Conservation (phyloP, 768 basidiomycete species). For the Phallus indusiatus region DNA sequence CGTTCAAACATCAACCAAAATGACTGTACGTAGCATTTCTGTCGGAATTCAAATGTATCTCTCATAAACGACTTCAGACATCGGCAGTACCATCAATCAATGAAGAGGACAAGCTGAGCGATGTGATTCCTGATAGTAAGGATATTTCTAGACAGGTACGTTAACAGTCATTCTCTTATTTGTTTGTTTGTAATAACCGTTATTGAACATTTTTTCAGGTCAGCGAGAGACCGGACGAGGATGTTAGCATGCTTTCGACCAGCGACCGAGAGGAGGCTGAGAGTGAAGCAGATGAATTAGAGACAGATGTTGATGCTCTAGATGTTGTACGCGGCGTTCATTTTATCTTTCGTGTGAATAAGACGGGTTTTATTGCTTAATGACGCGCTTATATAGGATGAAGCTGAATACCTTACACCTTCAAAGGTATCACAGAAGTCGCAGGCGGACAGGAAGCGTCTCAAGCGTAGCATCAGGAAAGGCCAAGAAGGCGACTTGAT, state of each 20-base stretch:
- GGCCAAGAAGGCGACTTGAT: slow-evolving; percentile 62
- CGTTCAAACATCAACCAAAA: background rate
- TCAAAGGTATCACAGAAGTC: slow-evolving; percentile 23
- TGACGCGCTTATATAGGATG: slow-evolving; percentile 19
- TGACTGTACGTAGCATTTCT: background rate
- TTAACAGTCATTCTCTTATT: background rate
- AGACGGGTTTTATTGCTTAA: slow-evolving; percentile 21
- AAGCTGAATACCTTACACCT: slow-evolving; percentile 31
- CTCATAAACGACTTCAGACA: background rate
- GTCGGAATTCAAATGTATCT: background rate
- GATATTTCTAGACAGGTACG: slow-evolving; percentile 82
- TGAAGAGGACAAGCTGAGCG: slow-evolving; percentile 80
- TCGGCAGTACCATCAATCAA: slow-evolving; percentile 14
- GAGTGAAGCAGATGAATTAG: slow-evolving; percentile 48
- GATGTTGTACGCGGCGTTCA: slow-evolving; percentile 23
- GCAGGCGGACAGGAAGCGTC: slow-evolving; percentile 31
- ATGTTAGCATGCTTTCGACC: slow-evolving; percentile 42
- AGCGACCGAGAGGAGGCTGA: slow-evolving; percentile 40
- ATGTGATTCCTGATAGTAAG: slow-evolving; percentile 76
- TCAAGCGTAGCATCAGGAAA: slow-evolving; percentile 47
- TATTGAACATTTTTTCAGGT: slow-evolving; percentile 25
- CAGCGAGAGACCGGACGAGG: slow-evolving; percentile 65
- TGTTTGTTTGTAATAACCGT: slow-evolving; percentile 9
- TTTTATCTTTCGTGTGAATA: slow-evolving; percentile 16
- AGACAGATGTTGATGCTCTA: slow-evolving; percentile 47